Base-by-base conservation (phyloP, 441 rosid species). In the Erodium chrysanthum region DNA sequence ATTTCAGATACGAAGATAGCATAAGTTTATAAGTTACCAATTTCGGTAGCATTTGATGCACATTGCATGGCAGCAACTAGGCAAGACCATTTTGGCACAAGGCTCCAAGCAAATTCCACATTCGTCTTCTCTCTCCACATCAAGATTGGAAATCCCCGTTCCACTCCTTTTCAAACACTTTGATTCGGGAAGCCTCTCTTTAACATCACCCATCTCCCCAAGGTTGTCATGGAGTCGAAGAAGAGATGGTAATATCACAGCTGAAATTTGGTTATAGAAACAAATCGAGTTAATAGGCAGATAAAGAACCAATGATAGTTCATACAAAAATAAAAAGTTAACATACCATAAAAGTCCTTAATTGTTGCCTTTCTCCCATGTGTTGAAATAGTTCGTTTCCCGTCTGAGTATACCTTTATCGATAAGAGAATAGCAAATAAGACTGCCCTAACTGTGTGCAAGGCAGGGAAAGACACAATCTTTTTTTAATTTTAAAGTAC, bases 201-300 rank as follows among this genome's bases (percentile, higher is more conserved):
- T 64, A 4, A 54, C 79, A 70, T 80, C 77, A 23, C 74, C 81
- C 72, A 73, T 64, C 73, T 82, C 87, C 74, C 77, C 83, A 67
- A 83, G 73, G 79, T 80, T 77, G 67, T 83, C 64, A 33, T 85
- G 86, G 25, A 93, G 87, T 70, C 91, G 77, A 69, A 82, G 86
- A 68, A 94, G 92, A 68, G 96, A 94, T 0, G 98, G 98, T 74
- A 91, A 78, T 76, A 94, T 85, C 59, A 89, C 87, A 73, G 92
- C 97, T 94, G 80, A 71, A 66, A 14, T 48, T 52, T 35, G 40
- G 73, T 44, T 35, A 66, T 65, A 14, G 10, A 67, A 73, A 63
- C 8, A 25, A 20, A 40, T 22, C 11, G 42, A 48, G 62, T 71
- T 62, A 40, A 11, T n/a, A 64, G 29, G 29, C 46, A 66, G 3